These are phyloP conservation scores for Spinacia oleracea DNA, from an alignment of 179 eudicot species.

Conservation along the genomic window DNA sequence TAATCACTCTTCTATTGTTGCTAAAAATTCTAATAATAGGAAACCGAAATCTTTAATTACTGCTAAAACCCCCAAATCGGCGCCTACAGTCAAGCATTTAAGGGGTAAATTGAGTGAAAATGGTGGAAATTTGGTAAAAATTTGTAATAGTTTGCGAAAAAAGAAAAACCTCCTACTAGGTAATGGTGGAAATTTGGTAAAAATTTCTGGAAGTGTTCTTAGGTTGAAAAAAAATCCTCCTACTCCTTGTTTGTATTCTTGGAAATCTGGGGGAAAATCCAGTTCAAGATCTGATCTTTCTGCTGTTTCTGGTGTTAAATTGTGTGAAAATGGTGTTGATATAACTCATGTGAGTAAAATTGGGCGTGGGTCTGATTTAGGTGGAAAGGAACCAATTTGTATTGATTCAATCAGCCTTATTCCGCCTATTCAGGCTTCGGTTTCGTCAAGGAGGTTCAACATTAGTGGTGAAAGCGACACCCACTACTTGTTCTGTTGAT, in stretches of 20 bases:
- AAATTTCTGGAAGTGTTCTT: conserved; percentile 4
- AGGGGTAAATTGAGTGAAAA: conserved; percentile 9
- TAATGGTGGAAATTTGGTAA: too few species aligned
- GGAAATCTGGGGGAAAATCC: conserved; percentile 34
- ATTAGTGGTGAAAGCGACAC: conserved; percentile 32
- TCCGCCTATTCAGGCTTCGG: too few species aligned
- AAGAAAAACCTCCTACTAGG: conserved; percentile 35
- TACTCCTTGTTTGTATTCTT: conserved; percentile 12
- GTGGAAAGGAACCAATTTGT: conserved; percentile 23
- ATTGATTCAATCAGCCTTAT: too few species aligned
- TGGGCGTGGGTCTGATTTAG: conserved; percentile 28
- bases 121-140: conserved; percentile 13
- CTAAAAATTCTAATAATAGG: conserved; percentile 17
- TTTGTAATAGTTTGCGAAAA: conserved; percentile 9
- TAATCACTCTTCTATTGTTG: conserved; percentile 25
- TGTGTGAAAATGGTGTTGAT: too few species aligned
- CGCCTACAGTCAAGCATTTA: conserved; percentile 22
- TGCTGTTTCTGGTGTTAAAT: too few species aligned
- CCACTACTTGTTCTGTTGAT: conserved; percentile 67
- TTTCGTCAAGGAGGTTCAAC: conserved; percentile 50
- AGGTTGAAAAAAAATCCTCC: conserved; percentile 29
- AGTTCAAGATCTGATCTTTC: too few species aligned
- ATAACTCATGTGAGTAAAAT: too few species aligned
- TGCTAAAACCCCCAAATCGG: conserved; percentile 31
- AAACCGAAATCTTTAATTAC: conserved; percentile 18